Evolutionary conservation across 2,329 filamentous ascomycete genomes (phyloP), one percentile per base, ranked within the genome.

Genomic region (Pseudocercospora crystallina): DNA sequence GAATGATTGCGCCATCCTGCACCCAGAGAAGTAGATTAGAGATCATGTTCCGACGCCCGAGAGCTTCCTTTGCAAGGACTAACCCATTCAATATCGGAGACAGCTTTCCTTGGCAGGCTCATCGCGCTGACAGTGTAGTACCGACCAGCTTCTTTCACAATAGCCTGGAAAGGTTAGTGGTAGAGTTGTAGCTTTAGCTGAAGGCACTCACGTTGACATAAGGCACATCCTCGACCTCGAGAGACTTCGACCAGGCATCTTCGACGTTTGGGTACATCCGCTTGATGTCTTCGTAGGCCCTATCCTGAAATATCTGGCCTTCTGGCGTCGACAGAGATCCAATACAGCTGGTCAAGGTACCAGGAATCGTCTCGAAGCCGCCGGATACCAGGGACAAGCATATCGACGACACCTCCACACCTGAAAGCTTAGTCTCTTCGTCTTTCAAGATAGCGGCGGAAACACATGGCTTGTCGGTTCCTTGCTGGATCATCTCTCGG

Each of bases 41-140:
- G 10, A 39, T 39, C 36, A 39, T 13, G 12, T n/a, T 15, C 36
- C 5, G 36, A n/a, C 14, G 4, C 14, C 36, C 5, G 10, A 12
- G 14, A 39, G 20, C 14, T 11, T 15, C 10, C 14, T n/a, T 4
- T 11, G 36, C 7, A 26, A 7, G 20, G 20, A 26, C 20, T 26
- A 3, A 39, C 36, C 40, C 30, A 57, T 8, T 74, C 65, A 8
- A 81, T 71, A 37, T 79, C 76, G 0, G 67, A 71, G 13, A 77
- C 73, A 0, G 77, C 79, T 63, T 78, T 77, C 10, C 78, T 61
- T 0, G 78, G 78, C 32, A 80, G 61, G 55, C 72, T 76, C 77
- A 81, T 80, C 2, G 75, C 69, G 53, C 71, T 75, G 15, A 80
- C 77, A 0, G 77, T 80, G 54, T 80, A 80, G 55, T 77, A 80